Evolutionary conservation across 352 stramenopile genomes (phyloP).

Genomic region (Globisporangium nagaii): DNA sequence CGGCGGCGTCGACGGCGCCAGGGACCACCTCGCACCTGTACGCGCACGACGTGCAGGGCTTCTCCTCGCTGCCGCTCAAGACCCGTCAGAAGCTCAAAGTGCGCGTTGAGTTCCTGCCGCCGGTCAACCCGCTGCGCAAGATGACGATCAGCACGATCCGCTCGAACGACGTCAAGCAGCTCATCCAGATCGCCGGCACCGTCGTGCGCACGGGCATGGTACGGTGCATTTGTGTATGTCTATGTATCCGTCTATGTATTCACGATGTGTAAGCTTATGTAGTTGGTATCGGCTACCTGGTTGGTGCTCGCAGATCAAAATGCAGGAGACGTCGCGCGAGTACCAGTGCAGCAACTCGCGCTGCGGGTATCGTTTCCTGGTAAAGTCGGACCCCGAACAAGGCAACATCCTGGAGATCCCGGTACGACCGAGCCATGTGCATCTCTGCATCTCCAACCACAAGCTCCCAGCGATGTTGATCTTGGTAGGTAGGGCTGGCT

Average conservation of each 20-base stretch:
- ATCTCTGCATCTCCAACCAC: too few relatives aligned
- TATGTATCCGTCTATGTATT: not conserved
- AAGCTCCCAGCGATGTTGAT: too few relatives aligned
- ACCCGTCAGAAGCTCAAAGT: conserved; percentile 62
- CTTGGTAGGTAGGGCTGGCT: too few relatives aligned
- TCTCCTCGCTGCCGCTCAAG: conserved; percentile 24
- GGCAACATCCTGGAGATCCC: conserved; percentile 88
- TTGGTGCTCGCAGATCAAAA: conserved; percentile 59
- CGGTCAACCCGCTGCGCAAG: conserved; percentile 43
- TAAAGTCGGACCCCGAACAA: conserved; percentile 87
- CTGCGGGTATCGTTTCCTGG: conserved; percentile 78
- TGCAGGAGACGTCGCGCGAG: conserved; percentile 88
- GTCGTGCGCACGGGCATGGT: conserved; percentile 90
- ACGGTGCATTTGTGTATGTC: not conserved
- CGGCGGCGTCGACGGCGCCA: not conserved
- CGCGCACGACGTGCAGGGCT: conserved; percentile 11
- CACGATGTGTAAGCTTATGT: not conserved
- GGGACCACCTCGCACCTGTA: not conserved
- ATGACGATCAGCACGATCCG: conserved; percentile 49
- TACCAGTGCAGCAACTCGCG: conserved; percentile 80
- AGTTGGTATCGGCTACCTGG: not conserved
- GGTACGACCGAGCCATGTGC: conserved; percentile 20
- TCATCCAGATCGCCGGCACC: conserved; percentile 82
- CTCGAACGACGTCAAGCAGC: conserved; percentile 85
- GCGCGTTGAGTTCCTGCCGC: conserved; percentile 90